Evolutionary conservation across 768 basidiomycete species (phyloP).

Genomic region (Pulveroboletus sp.): DNA sequence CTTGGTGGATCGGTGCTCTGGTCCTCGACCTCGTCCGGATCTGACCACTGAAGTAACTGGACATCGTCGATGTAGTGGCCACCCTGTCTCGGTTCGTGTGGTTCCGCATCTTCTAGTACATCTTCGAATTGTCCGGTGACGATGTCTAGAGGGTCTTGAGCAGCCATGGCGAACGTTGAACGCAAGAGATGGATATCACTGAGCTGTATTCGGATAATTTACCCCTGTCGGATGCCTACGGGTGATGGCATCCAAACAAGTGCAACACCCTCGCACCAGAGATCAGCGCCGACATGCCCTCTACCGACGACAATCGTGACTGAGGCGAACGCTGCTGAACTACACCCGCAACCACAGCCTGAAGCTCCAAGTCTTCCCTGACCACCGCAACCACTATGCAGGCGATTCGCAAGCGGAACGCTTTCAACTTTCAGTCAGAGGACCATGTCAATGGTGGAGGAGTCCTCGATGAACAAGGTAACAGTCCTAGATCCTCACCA

Average conservation of each 20-base stretch:
- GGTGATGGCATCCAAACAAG: slow-evolving; percentile 13
- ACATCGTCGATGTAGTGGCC: slow-evolving; percentile 45
- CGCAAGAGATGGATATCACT: not conserved
- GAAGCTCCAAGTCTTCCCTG: not conserved
- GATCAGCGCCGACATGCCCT: not conserved
- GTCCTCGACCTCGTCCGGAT: slow-evolving; percentile 23
- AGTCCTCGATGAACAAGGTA: slow-evolving; percentile 54
- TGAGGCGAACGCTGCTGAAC: not conserved
- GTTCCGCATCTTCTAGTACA: slow-evolving; percentile 36
- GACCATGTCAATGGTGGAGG: slow-evolving; percentile 26
- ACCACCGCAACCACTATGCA: slow-evolving; percentile 17
- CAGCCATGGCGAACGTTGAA: slow-evolving; percentile 16
- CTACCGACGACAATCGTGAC: not conserved
- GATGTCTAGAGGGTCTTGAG: slow-evolving; percentile 21
- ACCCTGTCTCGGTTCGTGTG: slow-evolving; percentile 19
- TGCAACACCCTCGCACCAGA: slow-evolving; percentile 12
- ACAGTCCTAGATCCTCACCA: not conserved
- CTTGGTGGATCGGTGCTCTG: slow-evolving; percentile 29
- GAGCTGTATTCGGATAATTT: slow-evolving; percentile 7
- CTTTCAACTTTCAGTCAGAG: slow-evolving; percentile 38
- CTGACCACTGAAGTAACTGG: slow-evolving; percentile 29
- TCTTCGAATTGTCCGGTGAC: slow-evolving; percentile 62
- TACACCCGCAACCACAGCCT: not conserved
- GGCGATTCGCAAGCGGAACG: slow-evolving; percentile 40
- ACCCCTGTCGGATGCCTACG: slow-evolving; percentile 7